A percentile compares a stretch with the other conserved stretches of the same genome.
Conservation (phyloP, 2,329 filamentous ascomycete genomes). For the Sporothrix protearum region DNA sequence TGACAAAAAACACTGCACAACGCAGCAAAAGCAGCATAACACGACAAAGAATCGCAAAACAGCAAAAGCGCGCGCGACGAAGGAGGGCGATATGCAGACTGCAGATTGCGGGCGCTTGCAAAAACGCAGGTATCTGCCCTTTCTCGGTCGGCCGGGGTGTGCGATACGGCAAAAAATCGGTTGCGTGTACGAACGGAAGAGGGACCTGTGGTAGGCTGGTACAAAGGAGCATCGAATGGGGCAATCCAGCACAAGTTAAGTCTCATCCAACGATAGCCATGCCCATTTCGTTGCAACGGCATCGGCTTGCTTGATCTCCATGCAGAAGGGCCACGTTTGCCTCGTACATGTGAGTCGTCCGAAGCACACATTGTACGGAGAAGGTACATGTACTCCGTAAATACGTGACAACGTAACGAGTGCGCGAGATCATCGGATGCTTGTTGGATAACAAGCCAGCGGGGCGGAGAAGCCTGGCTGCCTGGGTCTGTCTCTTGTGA, state of each 20-base stretch:
- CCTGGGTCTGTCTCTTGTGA: background rate
- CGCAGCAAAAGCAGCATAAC: background rate
- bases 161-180: background rate
- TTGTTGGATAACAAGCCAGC: background rate
- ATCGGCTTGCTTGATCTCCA: background rate
- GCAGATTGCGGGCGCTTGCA: background rate
- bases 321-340: background rate
- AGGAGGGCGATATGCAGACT: conserved; percentile 4
- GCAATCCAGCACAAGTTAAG: background rate
- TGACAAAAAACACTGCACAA: conserved; percentile 20
- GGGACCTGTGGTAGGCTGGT: background rate
- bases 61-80: conserved; percentile 8
- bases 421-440: background rate
- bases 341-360: background rate
- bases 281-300: background rate
- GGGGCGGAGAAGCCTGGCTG: background rate
- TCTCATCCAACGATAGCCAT: background rate
- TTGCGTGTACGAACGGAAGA: conserved; percentile 8
- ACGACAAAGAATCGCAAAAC: background rate
- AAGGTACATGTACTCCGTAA: background rate
- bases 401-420: background rate
- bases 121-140: conserved; percentile 6
- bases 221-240: background rate
- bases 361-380: background rate
- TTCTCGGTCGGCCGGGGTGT: conserved; percentile 21